Conservation (phyloP, 345 rosid genomes). For the Physaria fendleri region DNA sequence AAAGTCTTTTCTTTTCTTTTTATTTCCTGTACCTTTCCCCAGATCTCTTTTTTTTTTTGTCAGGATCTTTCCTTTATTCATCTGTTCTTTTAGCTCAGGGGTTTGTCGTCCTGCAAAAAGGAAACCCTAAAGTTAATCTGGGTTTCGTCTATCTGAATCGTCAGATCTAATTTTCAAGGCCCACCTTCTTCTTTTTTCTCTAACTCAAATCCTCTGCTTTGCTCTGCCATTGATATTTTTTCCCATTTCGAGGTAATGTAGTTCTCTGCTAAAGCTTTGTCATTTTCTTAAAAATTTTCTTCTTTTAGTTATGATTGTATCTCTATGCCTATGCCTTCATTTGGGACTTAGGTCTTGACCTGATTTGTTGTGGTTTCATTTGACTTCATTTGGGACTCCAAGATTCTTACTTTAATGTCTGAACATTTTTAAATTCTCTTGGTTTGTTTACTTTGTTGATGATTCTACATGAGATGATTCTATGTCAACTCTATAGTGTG, state of each 20-base stretch:
- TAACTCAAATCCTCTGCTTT: not conserved
- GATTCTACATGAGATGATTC: not conserved
- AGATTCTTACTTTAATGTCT: not conserved
- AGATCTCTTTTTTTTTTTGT: too few relatives aligned
- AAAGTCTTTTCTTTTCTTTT: not conserved
- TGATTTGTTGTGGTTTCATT: not conserved
- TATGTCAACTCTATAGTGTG: not conserved
- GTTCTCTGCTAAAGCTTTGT: not conserved
- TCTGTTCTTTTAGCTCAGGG: not conserved
- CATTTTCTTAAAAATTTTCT: not conserved
- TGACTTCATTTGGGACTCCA: too few relatives aligned
- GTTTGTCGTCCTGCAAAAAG: not conserved
- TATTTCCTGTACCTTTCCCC: conserved; percentile 8
- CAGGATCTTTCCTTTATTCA: not conserved
- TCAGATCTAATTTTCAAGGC: conserved; percentile 19
- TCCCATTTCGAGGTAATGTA: conserved; percentile 15
- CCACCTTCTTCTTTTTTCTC: not conserved
- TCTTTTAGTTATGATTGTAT: too few relatives aligned
- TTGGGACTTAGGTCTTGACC: conserved; percentile 5
- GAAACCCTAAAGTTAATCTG: conserved; percentile 20
- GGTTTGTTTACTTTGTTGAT: not conserved
- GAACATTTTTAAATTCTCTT: not conserved
- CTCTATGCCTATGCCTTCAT: not conserved
- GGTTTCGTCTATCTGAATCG: conserved; percentile 1
- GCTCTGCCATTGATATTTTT: not conserved